phyloP scores from a whole-genome alignment of 2,329 filamentous ascomycete species.

The Fusarium palustre region DNA sequence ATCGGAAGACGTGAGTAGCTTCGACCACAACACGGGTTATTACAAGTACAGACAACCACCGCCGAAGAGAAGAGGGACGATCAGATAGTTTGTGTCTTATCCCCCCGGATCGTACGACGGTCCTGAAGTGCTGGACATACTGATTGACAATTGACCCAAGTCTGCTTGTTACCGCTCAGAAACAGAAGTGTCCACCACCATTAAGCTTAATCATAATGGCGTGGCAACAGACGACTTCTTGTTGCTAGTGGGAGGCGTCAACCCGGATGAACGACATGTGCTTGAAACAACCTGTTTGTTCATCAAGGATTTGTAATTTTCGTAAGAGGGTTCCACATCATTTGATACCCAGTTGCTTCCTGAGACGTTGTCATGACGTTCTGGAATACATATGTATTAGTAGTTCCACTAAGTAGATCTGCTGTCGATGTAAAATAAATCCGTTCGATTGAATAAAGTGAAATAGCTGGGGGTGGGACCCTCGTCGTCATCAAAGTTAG shows the following conservation, averaged over 20 bases:
- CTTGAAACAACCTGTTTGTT: background rate
- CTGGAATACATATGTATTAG: too few species aligned
- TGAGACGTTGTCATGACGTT: slow-evolving; percentile 8
- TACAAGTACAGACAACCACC: background rate
- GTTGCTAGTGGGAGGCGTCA: background rate
- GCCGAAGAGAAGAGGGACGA: background rate
- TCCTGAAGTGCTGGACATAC: background rate
- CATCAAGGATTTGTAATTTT: slow-evolving; percentile 2
- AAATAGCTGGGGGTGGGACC: slow-evolving; percentile 3
- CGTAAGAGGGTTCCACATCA: background rate
- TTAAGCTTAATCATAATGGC: slow-evolving; percentile 6
- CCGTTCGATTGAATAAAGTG: background rate
- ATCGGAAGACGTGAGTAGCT: background rate
- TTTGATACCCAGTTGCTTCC: background rate
- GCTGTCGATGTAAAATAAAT: background rate
- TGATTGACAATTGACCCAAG: slow-evolving; percentile 1
- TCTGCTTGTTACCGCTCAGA: background rate
- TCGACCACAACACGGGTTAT: background rate
- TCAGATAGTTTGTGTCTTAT: background rate
- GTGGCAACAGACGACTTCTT: background rate
- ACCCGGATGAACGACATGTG: background rate
- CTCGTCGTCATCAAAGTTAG: slow-evolving; percentile 23
- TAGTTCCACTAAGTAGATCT: slow-evolving; percentile 5
- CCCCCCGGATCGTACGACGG: background rate
- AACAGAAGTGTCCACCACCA: background rate